Base-by-base conservation (phyloP, 1,139 yeast species). In the Magnusiomyces starmeri region DNA sequence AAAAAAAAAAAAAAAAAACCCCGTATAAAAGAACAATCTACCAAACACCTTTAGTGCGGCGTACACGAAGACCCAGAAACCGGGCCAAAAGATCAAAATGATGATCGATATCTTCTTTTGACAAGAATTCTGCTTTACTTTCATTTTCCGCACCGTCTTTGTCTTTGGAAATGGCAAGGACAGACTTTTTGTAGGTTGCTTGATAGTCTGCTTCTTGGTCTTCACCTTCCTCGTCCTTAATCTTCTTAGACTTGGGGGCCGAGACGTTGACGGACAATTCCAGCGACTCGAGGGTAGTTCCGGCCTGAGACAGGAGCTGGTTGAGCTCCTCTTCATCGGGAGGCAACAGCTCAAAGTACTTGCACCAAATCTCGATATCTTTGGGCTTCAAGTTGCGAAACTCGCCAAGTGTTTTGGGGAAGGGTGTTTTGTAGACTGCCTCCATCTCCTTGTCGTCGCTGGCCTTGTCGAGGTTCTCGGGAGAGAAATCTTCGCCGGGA, bases 31-130 rank as follows among this genome's bases (percentile, higher is more conserved):
- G 7, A n/a, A n/a, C 20, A 12, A 22, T 26, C 49, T 64, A 78
- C 84, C 83, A 79, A 4, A 72, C 73, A 51, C 74, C 74, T 18
- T 71, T 65, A 40, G 75, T 75, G 62, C 81, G 76, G 69, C 88
- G 75, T 52, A 68, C 66, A 27, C 72, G 69, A 39, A 85, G 66
- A 2, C 96, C 96, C 47, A 85, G 65, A 65, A 76, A 85, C 56
- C 88, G 73, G 0, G 94, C 81, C 47, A 87, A 71, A 39, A 79
- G 82, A 60, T 82, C 81, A 60, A 73, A 82, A 39, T 84, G 72
- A 20, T 72, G 78, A 50, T 74, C 74, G 29, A 79, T 68, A 57
- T 70, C 78, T 58, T 67, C 77, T 58, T 67, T 71, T 48, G 73
- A 60, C 56, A 75, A 22, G 3, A 14, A 8, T 49, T 14, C 54